These are phyloP conservation scores for Linum usitatissimum DNA, from an alignment of 345 rosid genomes.

Conservation along the genomic window DNA sequence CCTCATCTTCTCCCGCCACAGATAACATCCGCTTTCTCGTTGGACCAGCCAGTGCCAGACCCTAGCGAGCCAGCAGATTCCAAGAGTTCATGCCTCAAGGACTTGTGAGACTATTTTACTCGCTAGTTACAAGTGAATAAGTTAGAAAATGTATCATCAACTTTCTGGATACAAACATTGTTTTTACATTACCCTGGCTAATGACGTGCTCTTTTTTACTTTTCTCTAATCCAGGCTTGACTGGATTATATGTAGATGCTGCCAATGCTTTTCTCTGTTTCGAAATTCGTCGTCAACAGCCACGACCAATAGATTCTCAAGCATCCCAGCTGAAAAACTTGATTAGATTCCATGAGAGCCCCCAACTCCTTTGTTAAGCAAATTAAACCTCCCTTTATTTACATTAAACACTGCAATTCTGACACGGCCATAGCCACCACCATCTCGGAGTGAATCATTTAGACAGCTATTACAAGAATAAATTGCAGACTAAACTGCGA, in stretches of 20 bases:
- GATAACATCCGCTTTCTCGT: neutral
- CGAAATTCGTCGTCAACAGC: neutral
- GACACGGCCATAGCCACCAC: neutral
- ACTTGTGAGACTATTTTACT: neutral
- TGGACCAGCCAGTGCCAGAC: neutral
- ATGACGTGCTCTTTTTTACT: neutral
- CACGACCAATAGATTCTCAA: neutral
- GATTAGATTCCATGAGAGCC: neutral
- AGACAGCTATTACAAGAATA: neutral
- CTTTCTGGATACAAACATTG: neutral
- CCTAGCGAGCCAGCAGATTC: neutral
- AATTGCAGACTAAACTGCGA: neutral
- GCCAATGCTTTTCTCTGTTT: constrained; percentile 22
- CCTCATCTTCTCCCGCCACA: neutral
- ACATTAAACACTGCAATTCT: neutral
- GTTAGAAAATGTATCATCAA: neutral
- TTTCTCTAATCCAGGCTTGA: constrained; percentile 24
- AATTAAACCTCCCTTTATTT: neutral
- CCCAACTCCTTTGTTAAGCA: neutral
- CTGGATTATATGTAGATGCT: constrained; percentile 36
- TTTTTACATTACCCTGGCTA: neutral
- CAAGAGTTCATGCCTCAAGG: neutral
- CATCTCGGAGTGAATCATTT: neutral
- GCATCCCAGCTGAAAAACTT: neutral
- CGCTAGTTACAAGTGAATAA: neutral